These are phyloP conservation scores for Cryomyces antarcticus DNA, from an alignment of 495 filamentous ascomycete genomes.

Conservation along the genomic window DNA sequence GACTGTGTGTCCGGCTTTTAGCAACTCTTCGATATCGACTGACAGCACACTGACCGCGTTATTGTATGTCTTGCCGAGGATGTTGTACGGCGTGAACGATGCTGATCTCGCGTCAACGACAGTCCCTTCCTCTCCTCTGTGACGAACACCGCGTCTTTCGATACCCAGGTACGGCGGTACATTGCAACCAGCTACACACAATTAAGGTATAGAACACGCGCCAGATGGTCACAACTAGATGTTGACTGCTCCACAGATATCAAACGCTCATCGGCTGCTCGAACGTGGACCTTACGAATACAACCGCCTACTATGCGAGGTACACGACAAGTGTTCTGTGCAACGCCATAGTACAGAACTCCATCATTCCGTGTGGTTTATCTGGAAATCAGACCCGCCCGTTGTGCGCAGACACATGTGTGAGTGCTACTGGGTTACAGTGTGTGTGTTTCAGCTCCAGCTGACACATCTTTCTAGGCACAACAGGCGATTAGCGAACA, in stretches of 20 bases:
- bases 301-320: slow-evolving; percentile 74
- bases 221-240: slow-evolving; percentile 14
- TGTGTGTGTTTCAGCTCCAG: not conserved
- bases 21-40: slow-evolving; percentile 61
- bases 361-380: slow-evolving; percentile 47
- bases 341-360: slow-evolving; percentile 89
- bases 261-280: slow-evolving; percentile 61
- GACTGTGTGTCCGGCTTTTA: slow-evolving; percentile 66
- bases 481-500: slow-evolving; percentile 74
- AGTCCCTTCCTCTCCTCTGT: slow-evolving; percentile 82
- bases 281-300: slow-evolving; percentile 56
- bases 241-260: slow-evolving; percentile 31
- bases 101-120: slow-evolving; percentile 6
- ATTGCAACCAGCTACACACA: slow-evolving; percentile 53
- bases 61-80: slow-evolving; percentile 44
- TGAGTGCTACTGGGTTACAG: slow-evolving; percentile 25
- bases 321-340: slow-evolving; percentile 87
- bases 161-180: slow-evolving; percentile 51
- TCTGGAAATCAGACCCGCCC: slow-evolving; percentile 43
- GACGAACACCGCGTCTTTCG: slow-evolving; percentile 55
- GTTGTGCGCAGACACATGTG: slow-evolving; percentile 80
- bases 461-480: slow-evolving; percentile 31
- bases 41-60: slow-evolving; percentile 36
- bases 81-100: slow-evolving; percentile 3
- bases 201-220: slow-evolving; percentile 32